These are phyloP conservation scores for Apophysomyces ossiformis DNA, from an alignment of 371 early-diverging fungal genomes.

Conservation along the genomic window DNA sequence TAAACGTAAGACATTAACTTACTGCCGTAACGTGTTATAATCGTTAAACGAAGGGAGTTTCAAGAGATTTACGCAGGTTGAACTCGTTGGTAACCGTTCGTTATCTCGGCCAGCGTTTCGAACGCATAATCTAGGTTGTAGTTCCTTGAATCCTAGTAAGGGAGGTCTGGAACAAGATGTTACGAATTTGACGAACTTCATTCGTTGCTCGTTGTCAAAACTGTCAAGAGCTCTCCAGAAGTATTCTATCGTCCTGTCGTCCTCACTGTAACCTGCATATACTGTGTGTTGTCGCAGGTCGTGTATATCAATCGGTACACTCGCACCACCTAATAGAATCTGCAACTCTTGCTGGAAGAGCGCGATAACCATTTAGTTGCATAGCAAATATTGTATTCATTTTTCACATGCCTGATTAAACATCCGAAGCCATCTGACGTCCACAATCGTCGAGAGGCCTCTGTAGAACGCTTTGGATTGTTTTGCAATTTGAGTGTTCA, in stretches of 20 bases:
- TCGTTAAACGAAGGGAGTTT: constrained; percentile 86
- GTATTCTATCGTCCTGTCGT: constrained; percentile 72
- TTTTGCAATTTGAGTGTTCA: constrained; percentile 78
- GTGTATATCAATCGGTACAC: constrained; percentile 73
- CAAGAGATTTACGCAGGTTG: constrained; percentile 94
- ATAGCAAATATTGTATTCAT: background rate
- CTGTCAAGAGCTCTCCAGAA: constrained; percentile 85
- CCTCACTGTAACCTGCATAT: constrained; percentile 74
- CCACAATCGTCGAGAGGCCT: constrained; percentile 82
- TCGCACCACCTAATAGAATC: constrained; percentile 85
- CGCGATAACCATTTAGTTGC: constrained; percentile 4
- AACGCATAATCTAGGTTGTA: constrained; percentile 80
- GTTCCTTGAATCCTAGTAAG: constrained; percentile 85
- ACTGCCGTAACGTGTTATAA: constrained; percentile 58
- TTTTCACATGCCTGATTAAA: constrained; percentile 62
- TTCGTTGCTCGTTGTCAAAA: constrained; percentile 68
- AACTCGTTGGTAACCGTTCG: constrained; percentile 77
- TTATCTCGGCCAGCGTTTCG: constrained; percentile 68
- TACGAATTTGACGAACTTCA: constrained; percentile 84
- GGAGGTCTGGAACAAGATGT: constrained; percentile 94
- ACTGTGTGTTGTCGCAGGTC: constrained; percentile 81
- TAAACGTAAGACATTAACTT: constrained; percentile 23
- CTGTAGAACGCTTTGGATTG: constrained; percentile 85
- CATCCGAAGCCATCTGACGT: constrained; percentile 80
- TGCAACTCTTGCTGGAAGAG: constrained; percentile 78